phyloP scores from a whole-genome alignment of 1,284 basidiomycete genomes.

The Mrakiaceae sp. region DNA sequence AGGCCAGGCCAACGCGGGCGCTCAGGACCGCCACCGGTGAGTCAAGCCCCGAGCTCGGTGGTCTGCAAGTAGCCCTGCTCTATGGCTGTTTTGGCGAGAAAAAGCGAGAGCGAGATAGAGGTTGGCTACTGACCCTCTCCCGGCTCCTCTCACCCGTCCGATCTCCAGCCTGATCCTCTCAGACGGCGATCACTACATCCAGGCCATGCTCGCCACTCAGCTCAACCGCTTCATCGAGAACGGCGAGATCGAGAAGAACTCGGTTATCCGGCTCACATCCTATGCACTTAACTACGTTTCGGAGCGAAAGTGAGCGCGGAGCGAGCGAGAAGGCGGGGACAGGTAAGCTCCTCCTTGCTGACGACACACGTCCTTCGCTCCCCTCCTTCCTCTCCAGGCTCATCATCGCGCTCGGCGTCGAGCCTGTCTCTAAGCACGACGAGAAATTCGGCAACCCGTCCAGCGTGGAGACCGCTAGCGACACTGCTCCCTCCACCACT shows the following conservation, averaged over 20 bases:
- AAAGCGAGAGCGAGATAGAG: not conserved
- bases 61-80: not conserved
- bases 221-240: constrained; percentile 66
- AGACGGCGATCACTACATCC: constrained; percentile 71
- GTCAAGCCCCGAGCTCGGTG: constrained; percentile 5
- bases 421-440: constrained; percentile 41
- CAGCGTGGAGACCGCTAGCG: constrained; percentile 33
- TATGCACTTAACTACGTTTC: constrained; percentile 78
- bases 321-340: not conserved
- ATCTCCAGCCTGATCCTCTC: constrained; percentile 39
- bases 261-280: constrained; percentile 61
- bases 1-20: constrained; percentile 24
- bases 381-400: constrained; percentile 43
- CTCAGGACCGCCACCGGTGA: constrained; percentile 33
- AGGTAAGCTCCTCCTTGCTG: not conserved
- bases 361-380: not conserved
- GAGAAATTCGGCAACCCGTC: constrained; percentile 67
- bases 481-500: constrained; percentile 26
- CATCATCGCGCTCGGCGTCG: constrained; percentile 69
- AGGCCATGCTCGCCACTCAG: constrained; percentile 92
- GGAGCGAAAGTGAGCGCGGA: constrained; percentile 23
- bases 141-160: not conserved
- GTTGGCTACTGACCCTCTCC: not conserved
- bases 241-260: constrained; percentile 57
- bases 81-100: not conserved